Base-by-base conservation (phyloP, 2,329 filamentous ascomycete species). In the Gremmenia infestans region DNA sequence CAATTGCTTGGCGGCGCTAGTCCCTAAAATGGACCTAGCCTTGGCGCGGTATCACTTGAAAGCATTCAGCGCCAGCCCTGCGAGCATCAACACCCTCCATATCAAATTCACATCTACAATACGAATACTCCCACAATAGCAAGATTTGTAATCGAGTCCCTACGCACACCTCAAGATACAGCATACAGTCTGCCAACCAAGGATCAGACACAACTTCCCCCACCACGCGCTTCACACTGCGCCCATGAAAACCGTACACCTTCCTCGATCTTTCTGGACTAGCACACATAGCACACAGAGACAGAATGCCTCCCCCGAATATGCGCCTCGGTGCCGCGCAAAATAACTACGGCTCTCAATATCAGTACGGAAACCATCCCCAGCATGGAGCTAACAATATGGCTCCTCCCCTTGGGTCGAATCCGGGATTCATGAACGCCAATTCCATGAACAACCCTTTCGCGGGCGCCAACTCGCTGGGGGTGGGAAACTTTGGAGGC, bases 371-470 rank as follows among this genome's bases (percentile, higher is more conserved):
- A 49, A 69, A 73, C 32, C 75, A 78, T 56, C 64, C 76, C 50
- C 76, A 77, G 66, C 72, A 73, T 65, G 42, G 42, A n/a, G 42
- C 42, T 12, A 45, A 76, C 72, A 58, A 70, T 73, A 49, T 74
- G 74, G 51, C 74, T 82, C 80, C 81, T 53, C 80, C 77, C 47
- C 76, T 92, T 55, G 81, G 81, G 61, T 78, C 80, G 57, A 88
- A 89, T 70, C 84, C 88, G 50, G 81, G 79, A 55, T 95, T 94
- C 71, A 82, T 85, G 60, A 85, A 81, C 65, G 81, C 85, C 58
- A 88, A 86, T 70, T 79, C 82, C 50, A 81, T 82, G 67, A 80
- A 88, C 62, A 87, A 84, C 64, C 83, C 86, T 2, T 91, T 91
- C 68, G 78, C 81, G 2, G 73, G 74, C 46, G 74, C 73, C 15